Conservation (phyloP, 306 rosid genomes). For the Quercus mongolica region DNA sequence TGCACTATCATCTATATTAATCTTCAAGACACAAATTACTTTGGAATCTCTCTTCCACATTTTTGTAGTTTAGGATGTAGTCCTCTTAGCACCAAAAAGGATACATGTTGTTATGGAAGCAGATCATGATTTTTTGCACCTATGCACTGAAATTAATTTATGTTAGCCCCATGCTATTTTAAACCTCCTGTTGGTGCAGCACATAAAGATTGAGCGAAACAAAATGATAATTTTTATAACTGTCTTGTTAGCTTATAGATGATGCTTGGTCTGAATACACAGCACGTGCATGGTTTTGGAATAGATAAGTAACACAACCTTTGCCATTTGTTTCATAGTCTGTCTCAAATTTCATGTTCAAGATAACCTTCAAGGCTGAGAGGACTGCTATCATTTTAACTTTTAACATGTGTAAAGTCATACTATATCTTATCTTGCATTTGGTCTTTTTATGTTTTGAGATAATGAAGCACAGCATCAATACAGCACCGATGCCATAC, state of each 20-base stretch:
- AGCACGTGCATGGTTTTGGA: not conserved
- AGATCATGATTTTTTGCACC: not conserved
- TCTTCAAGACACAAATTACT: not conserved
- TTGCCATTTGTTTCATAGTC: not conserved
- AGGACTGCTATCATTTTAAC: not conserved
- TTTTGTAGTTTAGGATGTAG: not conserved
- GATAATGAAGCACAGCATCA: not conserved
- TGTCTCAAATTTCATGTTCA: not conserved
- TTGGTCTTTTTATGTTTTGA: not conserved
- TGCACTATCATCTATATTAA: not conserved
- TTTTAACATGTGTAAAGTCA: not conserved
- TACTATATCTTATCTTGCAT: not conserved
- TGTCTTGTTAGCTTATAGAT: not conserved
- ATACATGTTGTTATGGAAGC: not conserved
- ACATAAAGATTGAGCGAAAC: not conserved
- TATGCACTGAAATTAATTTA: not conserved
- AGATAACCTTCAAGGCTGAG: not conserved
- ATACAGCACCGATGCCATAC: not conserved
- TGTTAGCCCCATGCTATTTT: not conserved
- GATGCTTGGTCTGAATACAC: not conserved
- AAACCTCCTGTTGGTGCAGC: not conserved
- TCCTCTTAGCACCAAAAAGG: not conserved
- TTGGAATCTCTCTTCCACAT: not conserved
- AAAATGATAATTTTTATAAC: not conserved
- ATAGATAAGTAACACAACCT: not conserved